Evolutionary conservation across 768 basidiomycete genomes (phyloP).

Genomic region (Hypholoma sublateritium): DNA sequence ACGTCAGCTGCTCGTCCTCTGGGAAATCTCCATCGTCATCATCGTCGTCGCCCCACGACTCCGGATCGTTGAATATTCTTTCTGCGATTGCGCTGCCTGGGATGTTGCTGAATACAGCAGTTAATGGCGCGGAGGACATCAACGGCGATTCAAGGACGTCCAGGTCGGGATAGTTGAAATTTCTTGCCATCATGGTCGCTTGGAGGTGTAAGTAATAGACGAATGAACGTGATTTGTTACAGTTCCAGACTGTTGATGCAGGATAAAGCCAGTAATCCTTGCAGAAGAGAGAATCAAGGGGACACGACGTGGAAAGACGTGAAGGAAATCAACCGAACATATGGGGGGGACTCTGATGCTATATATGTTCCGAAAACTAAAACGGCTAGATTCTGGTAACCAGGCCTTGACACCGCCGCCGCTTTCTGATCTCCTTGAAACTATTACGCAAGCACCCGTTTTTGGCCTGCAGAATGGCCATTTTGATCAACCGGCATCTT

Average conservation of each 20-base stretch:
- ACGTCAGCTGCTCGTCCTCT: constrained; percentile 26
- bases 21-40: constrained; percentile 27
- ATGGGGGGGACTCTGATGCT: not conserved
- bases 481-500: no score
- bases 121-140: constrained; percentile 30
- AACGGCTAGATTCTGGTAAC: not conserved
- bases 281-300: constrained; percentile 5
- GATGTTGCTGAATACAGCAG: constrained; percentile 25
- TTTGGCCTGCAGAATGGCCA: not conserved
- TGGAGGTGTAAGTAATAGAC: constrained; percentile 8
- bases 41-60: constrained; percentile 36
- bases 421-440: constrained; percentile 1
- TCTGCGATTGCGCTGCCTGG: constrained; percentile 42
- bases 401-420: not conserved
- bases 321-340: not conserved
- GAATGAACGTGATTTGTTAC: constrained; percentile 15
- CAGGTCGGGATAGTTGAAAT: constrained; percentile 33
- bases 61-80: constrained; percentile 42
- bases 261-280: constrained; percentile 10
- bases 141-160: constrained; percentile 40
- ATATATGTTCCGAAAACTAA: constrained; percentile 4
- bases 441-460: not conserved
- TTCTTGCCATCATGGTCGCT: constrained; percentile 28
- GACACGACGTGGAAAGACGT: not conserved
- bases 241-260: constrained; percentile 29